Evolutionary conservation across 2,329 filamentous ascomycete species (phyloP).

Genomic region (Alternaria postmessia): DNA sequence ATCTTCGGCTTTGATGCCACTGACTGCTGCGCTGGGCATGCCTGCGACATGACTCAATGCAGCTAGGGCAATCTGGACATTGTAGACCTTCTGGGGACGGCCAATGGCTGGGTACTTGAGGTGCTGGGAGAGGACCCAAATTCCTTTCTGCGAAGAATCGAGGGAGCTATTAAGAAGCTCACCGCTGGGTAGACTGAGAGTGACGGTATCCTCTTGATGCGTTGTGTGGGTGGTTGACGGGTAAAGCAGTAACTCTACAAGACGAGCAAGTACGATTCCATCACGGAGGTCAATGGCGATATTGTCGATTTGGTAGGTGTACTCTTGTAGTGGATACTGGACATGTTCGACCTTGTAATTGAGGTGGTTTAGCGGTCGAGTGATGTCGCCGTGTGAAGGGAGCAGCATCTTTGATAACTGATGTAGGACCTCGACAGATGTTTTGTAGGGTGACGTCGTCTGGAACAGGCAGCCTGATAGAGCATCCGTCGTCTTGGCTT

Average conservation of each 20-base stretch:
- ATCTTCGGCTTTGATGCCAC: constrained; percentile 62
- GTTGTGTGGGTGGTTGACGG: constrained; percentile 42
- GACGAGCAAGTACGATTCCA: constrained; percentile 65
- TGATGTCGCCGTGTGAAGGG: constrained; percentile 66
- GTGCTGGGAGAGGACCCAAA: constrained; percentile 63
- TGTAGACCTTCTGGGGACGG: constrained; percentile 65
- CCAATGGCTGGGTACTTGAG: constrained; percentile 66
- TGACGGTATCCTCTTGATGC: constrained; percentile 52
- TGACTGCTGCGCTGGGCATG: constrained; percentile 51
- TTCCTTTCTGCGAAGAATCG: constrained; percentile 45
- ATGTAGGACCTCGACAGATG: constrained; percentile 62
- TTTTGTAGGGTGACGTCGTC: constrained; percentile 62
- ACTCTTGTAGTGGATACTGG: constrained; percentile 67
- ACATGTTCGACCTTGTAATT: constrained; percentile 63
- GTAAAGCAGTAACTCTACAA: constrained; percentile 67
- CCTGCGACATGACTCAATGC: constrained; percentile 59
- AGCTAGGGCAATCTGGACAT: constrained; percentile 65
- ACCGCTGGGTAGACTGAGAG: constrained; percentile 56
- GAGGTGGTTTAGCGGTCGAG: constrained; percentile 63
- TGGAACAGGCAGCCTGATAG: constrained; percentile 60
- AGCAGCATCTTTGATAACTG: constrained; percentile 63
- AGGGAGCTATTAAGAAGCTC: constrained; percentile 53
- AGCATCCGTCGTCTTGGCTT: constrained; percentile 54
- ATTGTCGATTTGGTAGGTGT: constrained; percentile 65
- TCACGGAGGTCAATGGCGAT: constrained; percentile 69